phyloP scores from a whole-genome alignment of 306 rosid genomes.

The Cicer arietinum region DNA sequence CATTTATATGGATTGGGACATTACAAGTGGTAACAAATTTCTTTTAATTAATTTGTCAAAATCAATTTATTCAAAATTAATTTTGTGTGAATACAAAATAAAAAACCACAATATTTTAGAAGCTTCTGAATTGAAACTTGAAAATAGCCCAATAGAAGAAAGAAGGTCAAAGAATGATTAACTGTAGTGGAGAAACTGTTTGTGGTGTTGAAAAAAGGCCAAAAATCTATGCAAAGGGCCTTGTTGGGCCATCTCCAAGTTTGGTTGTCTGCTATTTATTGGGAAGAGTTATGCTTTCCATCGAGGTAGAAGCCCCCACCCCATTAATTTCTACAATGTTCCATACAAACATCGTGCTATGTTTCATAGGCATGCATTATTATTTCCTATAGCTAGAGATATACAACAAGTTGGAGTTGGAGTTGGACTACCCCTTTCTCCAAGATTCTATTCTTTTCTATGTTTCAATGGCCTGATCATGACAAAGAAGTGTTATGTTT shows the following conservation, averaged over 20 bases:
- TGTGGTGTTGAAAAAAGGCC: conserved; percentile 44
- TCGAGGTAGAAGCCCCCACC: conserved; percentile 44
- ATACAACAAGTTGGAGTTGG: conserved; percentile 8
- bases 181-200: conserved; percentile 55
- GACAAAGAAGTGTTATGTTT: not conserved
- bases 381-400: conserved; percentile 35
- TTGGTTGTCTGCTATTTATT: conserved; percentile 40
- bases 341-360: conserved; percentile 40
- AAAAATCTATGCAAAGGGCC: conserved; percentile 26
- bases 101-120: not conserved
- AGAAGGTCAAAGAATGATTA: conserved; percentile 49
- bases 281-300: conserved; percentile 42
- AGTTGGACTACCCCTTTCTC: conserved; percentile 13
- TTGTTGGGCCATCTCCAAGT: conserved; percentile 49
- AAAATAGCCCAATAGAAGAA: not conserved
- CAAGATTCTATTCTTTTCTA: conserved; percentile 57
- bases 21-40: too few species aligned
- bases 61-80: too few species aligned
- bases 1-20: too few species aligned
- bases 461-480: conserved; percentile 38
- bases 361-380: conserved; percentile 56
- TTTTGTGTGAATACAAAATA: too few species aligned
- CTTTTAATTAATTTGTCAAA: too few species aligned
- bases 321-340: conserved; percentile 24
- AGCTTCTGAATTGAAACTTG: conserved; percentile 1